Conservation (phyloP, 495 filamentous ascomycete species). For the Copromyces sp. region DNA sequence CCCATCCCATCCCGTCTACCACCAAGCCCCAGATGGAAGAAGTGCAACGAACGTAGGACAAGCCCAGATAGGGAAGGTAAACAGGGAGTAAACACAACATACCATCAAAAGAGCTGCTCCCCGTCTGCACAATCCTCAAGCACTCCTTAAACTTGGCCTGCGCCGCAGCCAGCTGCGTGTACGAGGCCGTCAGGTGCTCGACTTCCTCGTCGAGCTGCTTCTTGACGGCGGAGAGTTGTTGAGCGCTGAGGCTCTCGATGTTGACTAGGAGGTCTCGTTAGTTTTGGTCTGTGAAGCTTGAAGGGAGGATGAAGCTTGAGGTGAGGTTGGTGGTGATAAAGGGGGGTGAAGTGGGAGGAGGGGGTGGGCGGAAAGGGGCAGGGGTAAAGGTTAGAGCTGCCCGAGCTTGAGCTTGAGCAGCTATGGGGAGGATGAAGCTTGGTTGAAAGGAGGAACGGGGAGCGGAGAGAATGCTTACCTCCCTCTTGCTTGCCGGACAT, state of each 20-base stretch:
- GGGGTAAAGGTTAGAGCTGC: background rate
- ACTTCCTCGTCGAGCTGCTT: conserved; percentile 93
- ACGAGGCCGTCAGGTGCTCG: conserved; percentile 82
- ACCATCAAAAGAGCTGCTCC: conserved; percentile 31
- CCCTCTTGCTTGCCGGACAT: background rate
- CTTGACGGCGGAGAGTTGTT: conserved; percentile 58
- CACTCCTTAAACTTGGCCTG: conserved; percentile 91
- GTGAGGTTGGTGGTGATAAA: background rate
- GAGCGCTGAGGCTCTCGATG: conserved; percentile 39
- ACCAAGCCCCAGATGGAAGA: background rate
- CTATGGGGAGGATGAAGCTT: background rate
- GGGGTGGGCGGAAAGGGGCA: background rate
- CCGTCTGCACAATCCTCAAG: conserved; percentile 57
- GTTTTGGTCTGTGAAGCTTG: background rate
- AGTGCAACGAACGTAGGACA: background rate
- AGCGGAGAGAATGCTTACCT: background rate
- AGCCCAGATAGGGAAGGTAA: background rate
- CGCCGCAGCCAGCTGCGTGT: conserved; percentile 76
- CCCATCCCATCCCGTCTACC: background rate
- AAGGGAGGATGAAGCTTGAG: background rate
- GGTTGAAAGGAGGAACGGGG: background rate
- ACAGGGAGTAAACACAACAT: background rate
- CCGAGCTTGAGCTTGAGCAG: background rate
- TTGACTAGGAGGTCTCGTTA: conserved; percentile 21
- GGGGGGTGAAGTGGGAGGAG: background rate